phyloP scores from a whole-genome alignment of 1,139 yeast species.

The Kodamaea plutei region DNA sequence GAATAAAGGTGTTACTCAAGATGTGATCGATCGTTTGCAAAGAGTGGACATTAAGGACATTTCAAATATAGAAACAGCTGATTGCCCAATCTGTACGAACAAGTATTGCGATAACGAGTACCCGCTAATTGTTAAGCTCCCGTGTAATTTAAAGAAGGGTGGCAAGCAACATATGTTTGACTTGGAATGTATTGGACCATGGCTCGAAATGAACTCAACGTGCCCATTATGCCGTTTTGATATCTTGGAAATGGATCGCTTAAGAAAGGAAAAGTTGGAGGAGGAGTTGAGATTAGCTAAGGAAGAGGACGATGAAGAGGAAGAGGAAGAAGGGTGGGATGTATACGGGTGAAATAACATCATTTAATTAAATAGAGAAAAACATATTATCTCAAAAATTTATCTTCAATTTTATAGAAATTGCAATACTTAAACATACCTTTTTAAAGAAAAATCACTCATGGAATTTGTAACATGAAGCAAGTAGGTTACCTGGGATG shows the following conservation, averaged over 20 bases:
- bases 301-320: constrained; percentile 62
- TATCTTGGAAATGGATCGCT: constrained; percentile 41
- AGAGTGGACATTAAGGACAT: constrained; percentile 54
- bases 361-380: too few relatives aligned
- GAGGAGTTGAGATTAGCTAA: constrained; percentile 35
- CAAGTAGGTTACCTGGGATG: too few relatives aligned
- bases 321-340: constrained; percentile 69
- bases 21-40: constrained; percentile 70
- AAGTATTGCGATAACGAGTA: constrained; percentile 67
- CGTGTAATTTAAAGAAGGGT: constrained; percentile 51
- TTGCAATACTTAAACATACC: too few relatives aligned
- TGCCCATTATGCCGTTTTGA: constrained; percentile 88
- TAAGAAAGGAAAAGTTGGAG: constrained; percentile 41
- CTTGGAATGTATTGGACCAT: constrained; percentile 84
- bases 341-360: constrained; percentile 60
- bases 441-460: too few relatives aligned
- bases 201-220: constrained; percentile 76
- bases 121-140: constrained; percentile 76
- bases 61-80: constrained; percentile 49
- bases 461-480: too few relatives aligned
- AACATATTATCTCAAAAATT: too few relatives aligned
- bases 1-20: constrained; percentile 59
- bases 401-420: too few relatives aligned
- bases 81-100: constrained; percentile 82
- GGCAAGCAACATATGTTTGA: constrained; percentile 66